Evolutionary conservation across 176 grass and related monocot genomes (phyloP).

Genomic region (Carex parvula): DNA sequence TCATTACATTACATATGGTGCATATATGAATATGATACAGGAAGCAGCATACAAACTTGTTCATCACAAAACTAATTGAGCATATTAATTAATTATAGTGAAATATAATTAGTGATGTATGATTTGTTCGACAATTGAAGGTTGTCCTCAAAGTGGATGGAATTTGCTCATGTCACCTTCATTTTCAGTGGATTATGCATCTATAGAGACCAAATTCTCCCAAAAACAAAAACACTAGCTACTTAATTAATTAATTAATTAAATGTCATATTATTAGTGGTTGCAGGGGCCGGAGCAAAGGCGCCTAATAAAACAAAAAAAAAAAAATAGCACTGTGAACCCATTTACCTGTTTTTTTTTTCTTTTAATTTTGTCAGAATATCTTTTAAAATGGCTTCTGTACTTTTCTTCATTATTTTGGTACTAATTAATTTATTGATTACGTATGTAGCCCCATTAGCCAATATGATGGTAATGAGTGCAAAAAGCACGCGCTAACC

Average conservation of each 20-base stretch:
- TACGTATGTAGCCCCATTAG: neutral
- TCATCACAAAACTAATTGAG: neutral
- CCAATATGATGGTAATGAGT: neutral
- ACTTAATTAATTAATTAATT: too few species aligned
- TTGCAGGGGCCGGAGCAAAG: neutral
- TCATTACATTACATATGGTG: too few species aligned
- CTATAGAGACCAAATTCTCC: neutral
- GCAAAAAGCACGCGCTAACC: neutral
- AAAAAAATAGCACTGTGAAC: neutral
- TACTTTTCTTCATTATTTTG: neutral
- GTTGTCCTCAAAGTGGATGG: neutral
- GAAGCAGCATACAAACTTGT: neutral
- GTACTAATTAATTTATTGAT: neutral
- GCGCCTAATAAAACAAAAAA: too few species aligned
- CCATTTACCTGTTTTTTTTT: neutral
- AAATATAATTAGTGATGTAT: neutral
- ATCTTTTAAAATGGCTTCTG: neutral
- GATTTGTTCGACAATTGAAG: neutral
- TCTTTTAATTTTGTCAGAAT: neutral
- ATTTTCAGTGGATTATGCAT: neutral
- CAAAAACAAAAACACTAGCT: too few species aligned
- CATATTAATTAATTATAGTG: neutral
- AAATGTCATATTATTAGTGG: neutral
- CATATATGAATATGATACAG: too few species aligned
- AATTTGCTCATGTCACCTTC: neutral